Evolutionary conservation across 352 stramenopile genomes (phyloP).

Genomic region (Phytophthora hibernalis): DNA sequence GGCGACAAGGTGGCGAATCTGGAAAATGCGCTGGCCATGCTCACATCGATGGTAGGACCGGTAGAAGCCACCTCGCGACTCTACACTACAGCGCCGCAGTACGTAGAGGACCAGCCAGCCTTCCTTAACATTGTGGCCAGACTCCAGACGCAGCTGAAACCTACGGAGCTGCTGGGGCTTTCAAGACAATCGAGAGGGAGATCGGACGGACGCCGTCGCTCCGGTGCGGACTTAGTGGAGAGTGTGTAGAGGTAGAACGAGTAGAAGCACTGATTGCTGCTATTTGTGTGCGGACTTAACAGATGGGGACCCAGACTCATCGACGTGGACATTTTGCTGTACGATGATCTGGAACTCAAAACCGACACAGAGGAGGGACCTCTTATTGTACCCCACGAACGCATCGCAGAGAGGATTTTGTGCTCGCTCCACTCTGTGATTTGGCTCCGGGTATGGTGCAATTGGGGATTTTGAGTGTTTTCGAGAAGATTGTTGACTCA

Average conservation of each 20-base stretch:
- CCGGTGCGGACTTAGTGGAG: constrained; percentile 37
- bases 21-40: constrained; percentile 64
- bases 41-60: constrained; percentile 48
- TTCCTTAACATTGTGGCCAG: constrained; percentile 96
- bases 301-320: constrained; percentile 94
- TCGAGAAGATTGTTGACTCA: neutral
- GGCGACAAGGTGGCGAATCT: constrained; percentile 77
- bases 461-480: neutral
- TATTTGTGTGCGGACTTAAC: constrained; percentile 22
- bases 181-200: constrained; percentile 92
- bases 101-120: constrained; percentile 94
- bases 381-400: constrained; percentile 95
- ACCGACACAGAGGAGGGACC: constrained; percentile 67
- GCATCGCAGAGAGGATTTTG: constrained; percentile 96
- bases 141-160: constrained; percentile 84
- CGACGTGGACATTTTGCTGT: constrained; percentile 97
- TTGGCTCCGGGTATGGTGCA: constrained; percentile 64
- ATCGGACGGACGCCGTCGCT: constrained; percentile 84
- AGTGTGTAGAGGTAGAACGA: neutral
- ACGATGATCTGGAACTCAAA: constrained; percentile 78
- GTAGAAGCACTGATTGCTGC: neutral
- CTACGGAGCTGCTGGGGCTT: constrained; percentile 81
- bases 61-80: constrained; percentile 90
- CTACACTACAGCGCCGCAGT: constrained; percentile 94
- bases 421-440: constrained; percentile 95